These are phyloP conservation scores for Corylus heterophylla DNA, from an alignment of 306 rosid genomes.

Conservation along the genomic window DNA sequence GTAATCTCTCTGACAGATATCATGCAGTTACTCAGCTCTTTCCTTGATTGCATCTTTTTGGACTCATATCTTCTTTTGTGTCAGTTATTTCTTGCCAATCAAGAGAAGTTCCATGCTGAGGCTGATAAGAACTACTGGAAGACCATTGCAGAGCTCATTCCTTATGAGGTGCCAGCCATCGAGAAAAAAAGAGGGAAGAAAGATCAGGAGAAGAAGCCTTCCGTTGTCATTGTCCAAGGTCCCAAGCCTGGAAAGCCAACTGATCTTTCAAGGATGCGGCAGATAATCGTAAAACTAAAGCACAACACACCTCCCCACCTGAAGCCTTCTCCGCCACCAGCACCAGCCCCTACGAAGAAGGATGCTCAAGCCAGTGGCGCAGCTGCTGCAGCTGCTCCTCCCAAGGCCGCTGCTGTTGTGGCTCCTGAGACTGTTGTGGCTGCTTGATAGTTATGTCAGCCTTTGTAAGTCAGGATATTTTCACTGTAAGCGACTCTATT, in stretches of 20 bases:
- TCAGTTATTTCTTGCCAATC: conserved; percentile 39
- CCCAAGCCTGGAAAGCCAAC: conserved; percentile 55
- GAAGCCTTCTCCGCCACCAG: conserved; percentile 28
- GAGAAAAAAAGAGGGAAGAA: conserved; percentile 48
- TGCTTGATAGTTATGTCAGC: conserved; percentile 18
- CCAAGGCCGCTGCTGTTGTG: neutral
- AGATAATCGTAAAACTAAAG: conserved; percentile 42
- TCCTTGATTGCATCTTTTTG: neutral
- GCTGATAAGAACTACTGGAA: conserved; percentile 47
- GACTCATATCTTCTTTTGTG: neutral
- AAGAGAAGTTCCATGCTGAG: conserved; percentile 51
- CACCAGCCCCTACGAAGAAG: neutral
- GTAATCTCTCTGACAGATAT: neutral
- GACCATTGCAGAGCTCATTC: conserved; percentile 47
- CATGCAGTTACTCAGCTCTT: neutral
- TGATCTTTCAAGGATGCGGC: conserved; percentile 52
- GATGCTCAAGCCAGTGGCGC: conserved; percentile 21
- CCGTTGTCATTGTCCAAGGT: conserved; percentile 34
- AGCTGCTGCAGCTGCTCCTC: neutral
- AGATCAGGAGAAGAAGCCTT: conserved; percentile 39
- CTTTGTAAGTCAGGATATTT: neutral
- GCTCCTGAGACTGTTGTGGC: conserved; percentile 29
- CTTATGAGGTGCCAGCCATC: conserved; percentile 39
- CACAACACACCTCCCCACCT: conserved; percentile 44
- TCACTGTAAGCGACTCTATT: neutral